Conservation (phyloP, 768 basidiomycete genomes). For the Mycena haematopus region DNA sequence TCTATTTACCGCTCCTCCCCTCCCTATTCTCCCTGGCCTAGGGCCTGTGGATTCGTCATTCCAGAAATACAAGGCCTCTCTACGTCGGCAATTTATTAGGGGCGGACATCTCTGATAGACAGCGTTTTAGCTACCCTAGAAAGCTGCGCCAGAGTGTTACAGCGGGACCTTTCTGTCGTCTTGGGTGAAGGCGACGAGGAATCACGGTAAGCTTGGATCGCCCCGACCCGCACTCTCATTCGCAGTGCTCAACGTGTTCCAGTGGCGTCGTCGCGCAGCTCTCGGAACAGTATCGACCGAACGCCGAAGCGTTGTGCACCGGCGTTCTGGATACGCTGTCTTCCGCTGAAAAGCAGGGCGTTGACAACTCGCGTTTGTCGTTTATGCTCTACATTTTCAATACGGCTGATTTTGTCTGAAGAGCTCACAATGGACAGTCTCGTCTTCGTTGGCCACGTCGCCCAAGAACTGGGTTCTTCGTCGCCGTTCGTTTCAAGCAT, state of each 20-base stretch:
- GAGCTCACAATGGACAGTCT: slow-evolving; percentile 41
- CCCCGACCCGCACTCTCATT: neutral
- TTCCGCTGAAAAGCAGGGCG: slow-evolving; percentile 37
- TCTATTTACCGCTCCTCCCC: slow-evolving; percentile 60
- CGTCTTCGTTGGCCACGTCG: slow-evolving; percentile 57
- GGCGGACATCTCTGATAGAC: slow-evolving; percentile 68
- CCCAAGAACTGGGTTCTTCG: slow-evolving; percentile 53
- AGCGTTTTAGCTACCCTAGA: slow-evolving; percentile 65
- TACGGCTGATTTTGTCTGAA: slow-evolving; percentile 7
- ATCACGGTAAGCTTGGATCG: slow-evolving; percentile 47
- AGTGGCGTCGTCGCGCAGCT: slow-evolving; percentile 53
- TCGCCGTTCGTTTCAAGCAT: slow-evolving; percentile 52
- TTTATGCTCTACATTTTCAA: slow-evolving; percentile 4
- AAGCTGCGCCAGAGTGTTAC: slow-evolving; percentile 59
- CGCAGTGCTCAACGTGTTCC: slow-evolving; percentile 11
- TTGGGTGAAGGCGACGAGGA: slow-evolving; percentile 49
- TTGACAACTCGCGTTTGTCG: slow-evolving; percentile 44
- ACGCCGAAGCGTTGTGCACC: slow-evolving; percentile 54
- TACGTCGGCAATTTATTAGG: slow-evolving; percentile 70
- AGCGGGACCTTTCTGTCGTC: slow-evolving; percentile 60
- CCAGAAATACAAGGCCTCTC: slow-evolving; percentile 62
- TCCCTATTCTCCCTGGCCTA: slow-evolving; percentile 49
- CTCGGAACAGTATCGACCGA: slow-evolving; percentile 52
- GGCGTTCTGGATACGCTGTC: slow-evolving; percentile 50
- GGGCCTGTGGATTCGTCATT: slow-evolving; percentile 55